Evolutionary conservation across 306 rosid genomes (phyloP).

Genomic region (Canavalia ensiformis): DNA sequence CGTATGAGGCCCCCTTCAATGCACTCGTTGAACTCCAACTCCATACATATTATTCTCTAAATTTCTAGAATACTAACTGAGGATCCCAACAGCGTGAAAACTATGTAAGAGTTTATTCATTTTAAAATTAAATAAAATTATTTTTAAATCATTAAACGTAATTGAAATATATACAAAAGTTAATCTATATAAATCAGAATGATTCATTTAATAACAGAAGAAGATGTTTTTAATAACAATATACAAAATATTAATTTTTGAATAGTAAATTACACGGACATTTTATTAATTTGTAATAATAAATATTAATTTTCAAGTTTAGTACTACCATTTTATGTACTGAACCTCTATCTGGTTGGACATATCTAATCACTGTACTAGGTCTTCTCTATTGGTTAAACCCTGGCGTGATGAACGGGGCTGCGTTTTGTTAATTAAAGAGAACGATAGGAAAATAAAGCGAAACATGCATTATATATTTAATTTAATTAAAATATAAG

Average conservation of each 20-base stretch:
- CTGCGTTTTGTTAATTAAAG: neutral
- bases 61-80: conserved; percentile 12
- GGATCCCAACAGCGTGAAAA: conserved; percentile 29
- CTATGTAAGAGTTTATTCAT: neutral
- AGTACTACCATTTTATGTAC: conserved; percentile 9
- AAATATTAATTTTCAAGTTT: neutral
- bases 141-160: too few relatives aligned
- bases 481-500: too few relatives aligned
- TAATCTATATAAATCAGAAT: too few relatives aligned
- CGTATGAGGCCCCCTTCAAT: conserved; percentile 42
- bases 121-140: too few relatives aligned
- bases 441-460: neutral
- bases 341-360: neutral
- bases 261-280: too few relatives aligned
- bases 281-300: too few relatives aligned
- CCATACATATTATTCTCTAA: neutral
- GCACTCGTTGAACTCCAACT: conserved; percentile 48
- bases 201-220: too few relatives aligned
- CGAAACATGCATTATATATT: neutral
- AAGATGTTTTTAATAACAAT: neutral
- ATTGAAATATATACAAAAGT: too few relatives aligned
- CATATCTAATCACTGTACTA: conserved; percentile 4
- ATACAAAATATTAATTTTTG: neutral
- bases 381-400: conserved; percentile 6
- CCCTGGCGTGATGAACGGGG: conserved; percentile 5